Conservation (phyloP, 192 early-diverging fungal species). For the Gamsiella multidivaricata region DNA sequence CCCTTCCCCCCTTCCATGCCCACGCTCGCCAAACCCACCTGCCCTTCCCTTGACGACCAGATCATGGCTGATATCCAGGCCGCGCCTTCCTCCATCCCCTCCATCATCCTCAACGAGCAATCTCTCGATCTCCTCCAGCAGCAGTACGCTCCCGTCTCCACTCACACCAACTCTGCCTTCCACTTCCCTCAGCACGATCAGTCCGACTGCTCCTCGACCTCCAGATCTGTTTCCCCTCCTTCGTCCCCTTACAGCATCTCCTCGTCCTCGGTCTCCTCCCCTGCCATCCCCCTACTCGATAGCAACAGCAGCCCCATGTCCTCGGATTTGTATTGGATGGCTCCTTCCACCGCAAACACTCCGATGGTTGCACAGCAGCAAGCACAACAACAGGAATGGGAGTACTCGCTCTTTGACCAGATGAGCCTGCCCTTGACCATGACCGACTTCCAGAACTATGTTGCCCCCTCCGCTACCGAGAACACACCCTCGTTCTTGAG, state of each 20-base stretch:
- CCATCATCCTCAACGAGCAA: conserved; percentile 51
- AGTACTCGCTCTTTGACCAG: conserved; percentile 31
- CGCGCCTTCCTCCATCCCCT: conserved; percentile 20
- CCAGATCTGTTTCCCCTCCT: conserved; percentile 41
- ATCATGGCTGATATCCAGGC: conserved; percentile 23
- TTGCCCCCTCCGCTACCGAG: conserved; percentile 19
- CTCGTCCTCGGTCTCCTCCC: conserved; percentile 43
- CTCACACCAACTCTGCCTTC: conserved; percentile 1
- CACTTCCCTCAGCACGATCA: background rate
- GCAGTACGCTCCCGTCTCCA: conserved; percentile 19
- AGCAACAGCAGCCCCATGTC: conserved; percentile 12
- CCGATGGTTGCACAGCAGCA: conserved; percentile 25
- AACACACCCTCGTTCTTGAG: background rate
- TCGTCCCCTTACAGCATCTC: conserved; percentile 40
- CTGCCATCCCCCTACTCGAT: conserved; percentile 35
- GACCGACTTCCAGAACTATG: conserved; percentile 33
- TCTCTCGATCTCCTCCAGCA: conserved; percentile 50
- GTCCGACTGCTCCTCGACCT: conserved; percentile 38
- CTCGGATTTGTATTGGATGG: conserved; percentile 14
- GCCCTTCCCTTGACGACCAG: conserved; percentile 52
- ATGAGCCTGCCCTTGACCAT: conserved; percentile 41
- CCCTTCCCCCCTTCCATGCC: conserved; percentile 51
- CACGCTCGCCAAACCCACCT: conserved; percentile 52
- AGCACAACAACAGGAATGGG: conserved; percentile 26
- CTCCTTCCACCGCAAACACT: background rate